These are phyloP conservation scores for Pythium volutum DNA, from an alignment of 352 stramenopile genomes.

Conservation along the genomic window DNA sequence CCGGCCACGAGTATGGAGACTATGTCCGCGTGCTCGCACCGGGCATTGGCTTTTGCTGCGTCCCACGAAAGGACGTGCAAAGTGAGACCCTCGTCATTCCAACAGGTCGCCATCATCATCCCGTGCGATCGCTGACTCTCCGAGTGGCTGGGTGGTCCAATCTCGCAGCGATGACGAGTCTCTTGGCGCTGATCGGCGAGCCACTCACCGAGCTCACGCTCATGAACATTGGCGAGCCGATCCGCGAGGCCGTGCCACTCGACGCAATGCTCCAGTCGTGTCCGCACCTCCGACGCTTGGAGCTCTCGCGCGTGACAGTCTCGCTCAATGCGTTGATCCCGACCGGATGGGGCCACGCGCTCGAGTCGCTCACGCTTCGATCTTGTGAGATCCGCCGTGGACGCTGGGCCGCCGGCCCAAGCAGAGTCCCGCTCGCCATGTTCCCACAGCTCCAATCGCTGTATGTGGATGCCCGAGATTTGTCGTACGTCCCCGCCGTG, in stretches of 20 bases:
- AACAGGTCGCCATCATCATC: neutral
- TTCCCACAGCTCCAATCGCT: neutral
- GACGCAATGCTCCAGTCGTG: neutral
- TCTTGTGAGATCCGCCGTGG: neutral
- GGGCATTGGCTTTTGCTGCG: neutral
- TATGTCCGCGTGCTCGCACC: neutral
- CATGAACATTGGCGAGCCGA: neutral
- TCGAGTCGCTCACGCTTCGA: constrained; percentile 1
- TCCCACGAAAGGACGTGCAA: neutral
- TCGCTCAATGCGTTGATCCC: neutral
- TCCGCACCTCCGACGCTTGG: neutral
- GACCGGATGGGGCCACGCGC: neutral
- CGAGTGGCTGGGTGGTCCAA: neutral
- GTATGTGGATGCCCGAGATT: neutral
- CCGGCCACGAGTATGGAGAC: neutral
- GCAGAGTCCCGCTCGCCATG: neutral
- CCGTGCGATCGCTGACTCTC: neutral
- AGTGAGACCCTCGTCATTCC: neutral
- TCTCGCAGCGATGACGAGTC: neutral
- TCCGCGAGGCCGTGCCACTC: neutral
- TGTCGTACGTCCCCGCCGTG: neutral
- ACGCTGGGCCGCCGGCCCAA: neutral
- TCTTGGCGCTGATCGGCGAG: neutral
- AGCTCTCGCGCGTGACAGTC: constrained; percentile 2
- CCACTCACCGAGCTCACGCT: constrained; percentile 1